Base-by-base conservation (phyloP, 768 basidiomycete genomes). In the Fistulinella prunicolor region DNA sequence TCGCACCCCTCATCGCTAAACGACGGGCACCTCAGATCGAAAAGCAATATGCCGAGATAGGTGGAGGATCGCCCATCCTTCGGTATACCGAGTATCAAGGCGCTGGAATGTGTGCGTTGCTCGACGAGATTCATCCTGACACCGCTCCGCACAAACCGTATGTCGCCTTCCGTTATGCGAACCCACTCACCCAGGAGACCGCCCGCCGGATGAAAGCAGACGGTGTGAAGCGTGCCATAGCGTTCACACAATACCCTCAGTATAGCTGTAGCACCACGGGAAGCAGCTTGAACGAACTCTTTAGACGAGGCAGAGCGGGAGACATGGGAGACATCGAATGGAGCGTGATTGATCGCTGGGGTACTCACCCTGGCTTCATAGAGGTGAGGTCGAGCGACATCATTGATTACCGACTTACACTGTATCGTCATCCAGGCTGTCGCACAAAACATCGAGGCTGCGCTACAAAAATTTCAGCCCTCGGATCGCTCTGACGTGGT, bases 271-370 rank as follows among this genome's bases (percentile, higher is more conserved):
- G 91, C 53, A 99, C 96, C 10, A 98, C 96, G 0, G 96, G 96
- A 42, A 96, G 94, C 71, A 94, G 91, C 65, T 64, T 99, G 62
- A 99, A 98, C 61, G 96, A 99, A 66, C 70, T 99, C 22, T 94
- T 80, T 60, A 73, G 86, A 64, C 72, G 69, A 59, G 80, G 81
- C 43, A 80, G 75, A 59, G 70, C 73, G 30, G 85, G 84, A 23
- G 84, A 80, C 44, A 69, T 75, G 55, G 85, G 77, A 42, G 74
- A 75, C 57, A 78, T 99, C 20, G 80, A 92, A 60, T 99, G 96
- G 96, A 95, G 90, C 64, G 94, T 98, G 6, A 88, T 99, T 62
- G 96, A 99, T 71, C 81, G 96, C 22, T 99, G 96, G 96, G 94
- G 93, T 9, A 92, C 91, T 9, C 90, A 99, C 66, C 77, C 86